Evolutionary conservation across 305 asterid genomes (phyloP), one percentile per base, ranked within the genome.

Genomic region (Fraxinus sp.): DNA sequence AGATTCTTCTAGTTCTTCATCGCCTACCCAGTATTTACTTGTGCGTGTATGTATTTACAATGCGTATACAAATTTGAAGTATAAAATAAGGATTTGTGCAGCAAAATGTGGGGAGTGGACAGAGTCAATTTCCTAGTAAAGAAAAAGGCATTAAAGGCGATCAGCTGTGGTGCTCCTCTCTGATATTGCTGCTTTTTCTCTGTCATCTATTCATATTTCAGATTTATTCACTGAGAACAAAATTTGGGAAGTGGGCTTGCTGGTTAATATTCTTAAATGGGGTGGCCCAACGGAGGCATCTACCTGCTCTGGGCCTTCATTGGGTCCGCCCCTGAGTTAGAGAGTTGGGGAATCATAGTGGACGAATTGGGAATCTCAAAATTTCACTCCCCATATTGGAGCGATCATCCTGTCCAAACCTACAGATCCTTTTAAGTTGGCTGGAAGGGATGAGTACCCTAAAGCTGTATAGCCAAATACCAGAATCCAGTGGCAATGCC

Each of bases 101-200:
- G 76, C 78, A 18, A 83, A 77, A 80, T 70, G 73, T 46, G 79
- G 14, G 30, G 81, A 85, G 77, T 44, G 37, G 39, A 66, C 74
- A 73, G 81, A 83, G 78, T 77, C 11, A 73, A 79, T 84, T 81
- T 88, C 87, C 93, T 89, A 88, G 93, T 85, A 86, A 84, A 41
- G 77, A 88, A 90, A 84, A 89, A 82, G 82, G 78, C 85, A 86
- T 81, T 89, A 82, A 91, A 82, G 86, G 76, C 62, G 0, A 86
- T 88, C 93, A 86, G 91, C 89, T 87, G 89, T 78, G 78, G 71
- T 78, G 80, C 80, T 24, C 89, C 84, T 81, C 79, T 73, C 88
- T 30, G 72, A 82, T 37, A 33, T n/a, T 57, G 5, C 71, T 70
- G n/a, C 57, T 68, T 36, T 55, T 68, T 20, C 68, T 78, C 73